Conservation (phyloP, 805 yeast species). For the Yamadazyma ubonensis region DNA sequence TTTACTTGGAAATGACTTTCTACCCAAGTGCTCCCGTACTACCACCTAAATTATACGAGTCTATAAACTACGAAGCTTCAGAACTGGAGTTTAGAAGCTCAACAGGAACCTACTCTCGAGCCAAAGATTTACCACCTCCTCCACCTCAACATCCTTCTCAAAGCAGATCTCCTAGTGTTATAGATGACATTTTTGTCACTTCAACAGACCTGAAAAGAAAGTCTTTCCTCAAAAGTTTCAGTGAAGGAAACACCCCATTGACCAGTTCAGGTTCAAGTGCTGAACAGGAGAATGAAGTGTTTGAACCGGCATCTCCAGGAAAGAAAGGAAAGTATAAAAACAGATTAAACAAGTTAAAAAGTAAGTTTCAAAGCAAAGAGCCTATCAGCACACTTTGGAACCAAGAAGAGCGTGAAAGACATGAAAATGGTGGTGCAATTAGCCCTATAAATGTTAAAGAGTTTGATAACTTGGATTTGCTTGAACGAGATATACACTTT, state of each 20-base stretch:
- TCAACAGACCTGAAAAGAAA: constrained; percentile 11
- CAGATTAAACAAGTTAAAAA: constrained; percentile 32
- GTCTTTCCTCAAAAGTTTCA: constrained; percentile 11
- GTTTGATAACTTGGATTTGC: constrained; percentile 17
- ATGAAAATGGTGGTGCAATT: constrained; percentile 6
- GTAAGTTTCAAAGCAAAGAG: constrained; percentile 34
- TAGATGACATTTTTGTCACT: constrained; percentile 27
- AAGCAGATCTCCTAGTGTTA: constrained; percentile 15
- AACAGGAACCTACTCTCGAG: not conserved
- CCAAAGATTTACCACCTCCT: constrained; percentile 11
- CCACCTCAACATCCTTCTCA: constrained; percentile 18
- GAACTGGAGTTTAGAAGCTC: constrained; percentile 1
- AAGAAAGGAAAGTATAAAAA: constrained; percentile 23
- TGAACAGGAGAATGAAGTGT: constrained; percentile 14
- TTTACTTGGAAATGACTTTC: constrained; percentile 89
- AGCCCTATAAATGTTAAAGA: constrained; percentile 15
- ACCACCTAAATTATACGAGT: constrained; percentile 35
- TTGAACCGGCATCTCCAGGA: constrained; percentile 5
- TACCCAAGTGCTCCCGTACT: constrained; percentile 57
- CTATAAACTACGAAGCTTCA: constrained; percentile 8
- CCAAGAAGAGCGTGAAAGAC: constrained; percentile 9
- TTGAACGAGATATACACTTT: constrained; percentile 16
- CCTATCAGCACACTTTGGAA: constrained; percentile 24
- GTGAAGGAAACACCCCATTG: constrained; percentile 6
- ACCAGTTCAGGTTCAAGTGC: constrained; percentile 13